Base-by-base conservation (phyloP, 2,329 filamentous ascomycete genomes). In the Pseudogymnoascus sp. region DNA sequence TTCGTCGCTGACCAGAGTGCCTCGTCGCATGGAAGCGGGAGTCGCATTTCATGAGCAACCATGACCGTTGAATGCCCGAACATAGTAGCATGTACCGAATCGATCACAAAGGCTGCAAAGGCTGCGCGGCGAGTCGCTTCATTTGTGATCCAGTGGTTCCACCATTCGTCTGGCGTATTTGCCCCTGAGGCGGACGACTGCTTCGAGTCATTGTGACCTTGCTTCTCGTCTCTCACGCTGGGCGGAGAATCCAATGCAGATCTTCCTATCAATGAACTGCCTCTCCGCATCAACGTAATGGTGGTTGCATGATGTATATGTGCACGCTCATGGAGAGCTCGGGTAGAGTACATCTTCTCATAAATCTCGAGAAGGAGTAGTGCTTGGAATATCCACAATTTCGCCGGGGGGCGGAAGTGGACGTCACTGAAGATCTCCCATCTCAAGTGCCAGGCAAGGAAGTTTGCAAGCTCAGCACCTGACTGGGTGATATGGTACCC, bases 261-360 rank as follows among this genome's bases (percentile, higher is more conserved):
- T 66, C 90, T 87, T 7, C 92, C 93, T 64, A 96, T 92, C 12
- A 99, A 78, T 1, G 92, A 96, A 68, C 91, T 89, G 4, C 94
- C 94, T 68, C 94, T 84, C 36, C 94, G 87, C 93, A 99, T 97
- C 62, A 97, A 77, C 0, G 92, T 96, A 65, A 99, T 85, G 0
- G 92, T 97, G 0, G 93, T 97, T 12, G 93, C 93, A 71, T 99
- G 94, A 70, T 97, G 93, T 50, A 97, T 96, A 68, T 97, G 93
- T 1, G 93, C 93, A 66, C 94, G 83, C 74, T 99, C 94, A 73
- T 99, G 94, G 33, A 97, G 78, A 62, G 90, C 87, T 65, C 92
- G 83, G 0, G 93, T 96, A 38, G 91, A 94, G 73, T 93, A 97
- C 89, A 96, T 94, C 79, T 99, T 99, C 76, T 99, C 94, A 69